phyloP scores from a whole-genome alignment of 306 rosid species.

The Glycine soja region DNA sequence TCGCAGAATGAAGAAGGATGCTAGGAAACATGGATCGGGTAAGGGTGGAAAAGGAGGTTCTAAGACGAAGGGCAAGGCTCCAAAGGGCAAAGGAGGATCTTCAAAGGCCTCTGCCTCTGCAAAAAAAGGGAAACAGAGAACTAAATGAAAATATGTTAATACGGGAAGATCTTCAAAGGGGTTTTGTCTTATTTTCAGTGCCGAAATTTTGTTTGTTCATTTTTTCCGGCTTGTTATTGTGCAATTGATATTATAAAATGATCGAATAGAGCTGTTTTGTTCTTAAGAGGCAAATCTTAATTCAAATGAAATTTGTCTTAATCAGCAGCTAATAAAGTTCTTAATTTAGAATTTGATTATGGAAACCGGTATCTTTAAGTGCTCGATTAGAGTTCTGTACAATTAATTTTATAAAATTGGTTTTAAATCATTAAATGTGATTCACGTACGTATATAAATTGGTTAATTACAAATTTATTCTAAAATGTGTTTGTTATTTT shows the following conservation, averaged over 20 bases:
- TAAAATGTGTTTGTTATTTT: too few species aligned
- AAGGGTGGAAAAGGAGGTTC: conserved; percentile 61
- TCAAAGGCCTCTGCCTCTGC: conserved; percentile 53
- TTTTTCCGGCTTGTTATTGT: background rate
- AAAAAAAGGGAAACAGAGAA: conserved; percentile 58
- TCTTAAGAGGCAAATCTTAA: conserved; percentile 5
- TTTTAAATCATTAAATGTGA: too few species aligned
- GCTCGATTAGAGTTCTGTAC: too few species aligned
- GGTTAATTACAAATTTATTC: too few species aligned
- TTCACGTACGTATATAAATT: too few species aligned
- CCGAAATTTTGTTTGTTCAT: conserved; percentile 35
- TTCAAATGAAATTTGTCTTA: background rate
- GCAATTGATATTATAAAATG: conserved; percentile 17
- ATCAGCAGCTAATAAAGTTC: background rate
- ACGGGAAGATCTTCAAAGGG: background rate
- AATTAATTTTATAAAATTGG: too few species aligned
- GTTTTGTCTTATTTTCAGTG: background rate
- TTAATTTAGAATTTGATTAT: too few species aligned
- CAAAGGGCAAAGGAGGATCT: conserved; percentile 61
- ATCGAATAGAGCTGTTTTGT: conserved; percentile 10
- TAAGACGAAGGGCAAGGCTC: conserved; percentile 56
- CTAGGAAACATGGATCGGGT: conserved; percentile 58
- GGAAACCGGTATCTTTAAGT: too few species aligned
- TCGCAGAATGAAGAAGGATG: conserved; percentile 87
- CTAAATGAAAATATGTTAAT: conserved; percentile 41